Evolutionary conservation across 2,329 filamentous ascomycete genomes (phyloP).

Genomic region (Colletotrichum sp.): DNA sequence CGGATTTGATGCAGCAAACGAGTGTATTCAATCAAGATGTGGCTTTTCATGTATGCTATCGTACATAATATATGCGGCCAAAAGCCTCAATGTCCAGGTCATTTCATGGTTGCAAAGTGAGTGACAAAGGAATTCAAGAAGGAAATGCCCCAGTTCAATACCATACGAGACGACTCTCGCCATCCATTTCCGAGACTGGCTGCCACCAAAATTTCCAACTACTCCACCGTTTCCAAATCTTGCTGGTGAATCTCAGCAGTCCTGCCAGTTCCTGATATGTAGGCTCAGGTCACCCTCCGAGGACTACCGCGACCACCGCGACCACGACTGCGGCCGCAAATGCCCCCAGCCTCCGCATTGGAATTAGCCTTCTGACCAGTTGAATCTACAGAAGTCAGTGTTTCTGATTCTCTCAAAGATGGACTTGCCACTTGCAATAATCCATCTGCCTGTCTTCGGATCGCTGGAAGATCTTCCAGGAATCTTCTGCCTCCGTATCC

Average conservation of each 20-base stretch:
- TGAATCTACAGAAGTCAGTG: neutral
- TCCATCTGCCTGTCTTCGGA: neutral
- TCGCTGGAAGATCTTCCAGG: neutral
- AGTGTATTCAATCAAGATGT: neutral
- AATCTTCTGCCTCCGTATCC: neutral
- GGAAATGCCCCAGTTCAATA: neutral
- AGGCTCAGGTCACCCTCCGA: neutral
- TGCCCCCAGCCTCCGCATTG: accelerated
- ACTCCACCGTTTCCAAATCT: neutral
- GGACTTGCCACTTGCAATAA: neutral
- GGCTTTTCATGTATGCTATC: neutral
- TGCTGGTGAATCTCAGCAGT: no score
- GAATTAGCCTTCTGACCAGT: neutral
- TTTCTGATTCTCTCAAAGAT: neutral
- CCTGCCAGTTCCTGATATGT: neutral
- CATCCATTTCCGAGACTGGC: accelerated
- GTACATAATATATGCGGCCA: neutral
- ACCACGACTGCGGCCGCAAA: neutral
- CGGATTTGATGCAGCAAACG: neutral
- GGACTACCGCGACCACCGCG: neutral
- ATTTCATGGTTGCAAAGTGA: neutral
- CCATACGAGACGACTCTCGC: neutral
- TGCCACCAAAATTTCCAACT: accelerated
- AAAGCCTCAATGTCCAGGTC: neutral
- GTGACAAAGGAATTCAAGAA: neutral